Evolutionary conservation across 306 rosid species (phyloP), one percentile per base, ranked within the genome.

Genomic region (Medicago arabica): DNA sequence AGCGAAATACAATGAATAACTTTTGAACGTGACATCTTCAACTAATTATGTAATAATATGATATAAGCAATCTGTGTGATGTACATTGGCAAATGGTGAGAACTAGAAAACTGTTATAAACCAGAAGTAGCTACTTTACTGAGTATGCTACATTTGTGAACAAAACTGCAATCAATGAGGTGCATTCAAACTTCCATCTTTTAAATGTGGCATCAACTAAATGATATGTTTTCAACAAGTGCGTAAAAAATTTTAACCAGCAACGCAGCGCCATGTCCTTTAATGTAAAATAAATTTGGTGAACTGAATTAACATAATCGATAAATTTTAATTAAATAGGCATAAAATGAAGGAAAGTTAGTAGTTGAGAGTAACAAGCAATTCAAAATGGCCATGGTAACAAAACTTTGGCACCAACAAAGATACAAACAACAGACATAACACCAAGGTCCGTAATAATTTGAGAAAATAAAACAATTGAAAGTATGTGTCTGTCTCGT

Each of bases 311-410:
- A 55, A 58, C 38, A 43, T 10, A 46, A 15, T 2, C 7, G 41
- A 46, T 28, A 67, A 34, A 34, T 16, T 18, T 7, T 38, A 60
- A 74, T 8, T 38, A 46, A 21, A 67, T 17, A 12, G 50, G 18
- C 7, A 66, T 14, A 31, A 66, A 64, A 31, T 51, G 1, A 25
- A 40, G 51, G 50, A 38, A 50, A 67, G 18, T 7, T 8, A 3
- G 38, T 60, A 77, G 67, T 41, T 72, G 3, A 59, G 40, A 5
- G 43, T 23, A 59, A 62, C 39, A 71, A 38, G 34, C 46, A 71
- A 38, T 23, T 25, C 21, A 72, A 46, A 34, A 18, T n/a, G 34
- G 28, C 15, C 39, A 6, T 40, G 18, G 40, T 7, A 63, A 11
- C 11, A 44, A 67, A 47, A 63, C 19, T 75, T 18, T 57, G 53